These are phyloP conservation scores for Moesziomyces globuligerus DNA, from an alignment of 1,284 basidiomycete species.

Conservation along the genomic window DNA sequence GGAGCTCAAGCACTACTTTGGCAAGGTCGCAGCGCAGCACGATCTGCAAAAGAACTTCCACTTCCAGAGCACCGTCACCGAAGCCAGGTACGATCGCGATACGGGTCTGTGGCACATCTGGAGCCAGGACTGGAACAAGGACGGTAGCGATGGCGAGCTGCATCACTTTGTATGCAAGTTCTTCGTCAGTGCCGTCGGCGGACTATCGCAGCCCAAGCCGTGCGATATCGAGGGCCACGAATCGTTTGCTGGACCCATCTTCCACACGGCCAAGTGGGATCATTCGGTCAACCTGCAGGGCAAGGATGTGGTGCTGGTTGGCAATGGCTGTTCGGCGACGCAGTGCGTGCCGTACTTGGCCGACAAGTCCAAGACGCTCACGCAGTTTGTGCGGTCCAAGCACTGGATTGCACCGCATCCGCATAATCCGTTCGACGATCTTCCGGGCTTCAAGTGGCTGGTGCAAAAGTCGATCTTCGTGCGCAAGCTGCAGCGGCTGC, in stretches of 20 bases:
- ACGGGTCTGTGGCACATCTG: conserved; percentile 63
- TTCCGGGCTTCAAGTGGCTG: conserved; percentile 59
- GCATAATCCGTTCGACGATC: conserved; percentile 42
- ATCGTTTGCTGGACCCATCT: conserved; percentile 60
- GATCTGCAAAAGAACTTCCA: conserved; percentile 51
- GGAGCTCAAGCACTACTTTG: conserved; percentile 59
- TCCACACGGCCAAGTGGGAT: conserved; percentile 68
- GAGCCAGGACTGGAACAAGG: conserved; percentile 28
- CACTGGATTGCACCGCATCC: conserved; percentile 61
- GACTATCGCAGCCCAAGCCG: conserved; percentile 59
- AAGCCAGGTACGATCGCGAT: conserved; percentile 55
- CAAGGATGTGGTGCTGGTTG: conserved; percentile 66
- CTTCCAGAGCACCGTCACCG: conserved; percentile 52
- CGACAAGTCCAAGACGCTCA: conserved; percentile 50
- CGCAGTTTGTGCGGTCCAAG: conserved; percentile 62
- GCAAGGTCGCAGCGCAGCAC: conserved; percentile 53
- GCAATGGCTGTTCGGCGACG: conserved; percentile 64
- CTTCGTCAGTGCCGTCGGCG: conserved; percentile 61
- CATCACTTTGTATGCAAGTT: conserved; percentile 63
- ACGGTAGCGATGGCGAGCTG: conserved; percentile 7
- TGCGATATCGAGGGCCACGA: conserved; percentile 61
- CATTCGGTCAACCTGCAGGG: conserved; percentile 59
- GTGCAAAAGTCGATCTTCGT: conserved; percentile 45
- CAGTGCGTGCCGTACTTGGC: conserved; percentile 59
- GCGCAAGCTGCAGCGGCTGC: conserved; percentile 43